Evolutionary conservation across 2,329 filamentous ascomycete genomes (phyloP).

Genomic region (Mariannaea sp.): DNA sequence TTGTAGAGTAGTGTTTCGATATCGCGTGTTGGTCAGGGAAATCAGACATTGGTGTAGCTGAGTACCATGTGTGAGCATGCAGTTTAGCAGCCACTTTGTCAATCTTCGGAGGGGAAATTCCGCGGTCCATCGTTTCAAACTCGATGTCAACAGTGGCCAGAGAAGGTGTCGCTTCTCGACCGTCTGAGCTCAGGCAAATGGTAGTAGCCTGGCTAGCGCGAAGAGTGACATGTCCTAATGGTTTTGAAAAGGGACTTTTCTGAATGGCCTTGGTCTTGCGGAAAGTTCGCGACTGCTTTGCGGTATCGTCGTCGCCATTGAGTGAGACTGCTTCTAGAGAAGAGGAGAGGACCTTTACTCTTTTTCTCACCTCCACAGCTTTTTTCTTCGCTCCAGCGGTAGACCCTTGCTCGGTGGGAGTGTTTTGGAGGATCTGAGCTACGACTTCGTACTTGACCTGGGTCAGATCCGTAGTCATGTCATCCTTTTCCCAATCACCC

Average conservation of each 20-base stretch:
- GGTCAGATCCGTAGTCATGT: conserved; percentile 27
- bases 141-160: not conserved
- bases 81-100: not conserved
- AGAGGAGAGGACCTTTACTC: not conserved
- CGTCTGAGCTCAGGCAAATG: not conserved
- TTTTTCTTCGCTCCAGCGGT: not conserved
- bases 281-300: not conserved
- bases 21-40: not conserved
- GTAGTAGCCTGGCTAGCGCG: not conserved
- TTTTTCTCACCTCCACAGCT: not conserved
- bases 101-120: not conserved
- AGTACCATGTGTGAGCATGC: not conserved
- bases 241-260: not conserved
- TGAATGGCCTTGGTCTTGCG: not conserved
- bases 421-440: conserved; percentile 12
- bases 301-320: not conserved
- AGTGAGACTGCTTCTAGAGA: not conserved
- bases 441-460: conserved; percentile 27
- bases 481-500: conserved; percentile 30
- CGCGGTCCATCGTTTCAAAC: not conserved
- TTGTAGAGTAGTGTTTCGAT: not conserved
- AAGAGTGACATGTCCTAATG: not conserved
- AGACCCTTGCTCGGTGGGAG: not conserved
- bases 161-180: not conserved
- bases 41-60: not conserved